Evolutionary conservation across 208 protist species (phyloP).

Genomic region (Leishmania aethiopica): DNA sequence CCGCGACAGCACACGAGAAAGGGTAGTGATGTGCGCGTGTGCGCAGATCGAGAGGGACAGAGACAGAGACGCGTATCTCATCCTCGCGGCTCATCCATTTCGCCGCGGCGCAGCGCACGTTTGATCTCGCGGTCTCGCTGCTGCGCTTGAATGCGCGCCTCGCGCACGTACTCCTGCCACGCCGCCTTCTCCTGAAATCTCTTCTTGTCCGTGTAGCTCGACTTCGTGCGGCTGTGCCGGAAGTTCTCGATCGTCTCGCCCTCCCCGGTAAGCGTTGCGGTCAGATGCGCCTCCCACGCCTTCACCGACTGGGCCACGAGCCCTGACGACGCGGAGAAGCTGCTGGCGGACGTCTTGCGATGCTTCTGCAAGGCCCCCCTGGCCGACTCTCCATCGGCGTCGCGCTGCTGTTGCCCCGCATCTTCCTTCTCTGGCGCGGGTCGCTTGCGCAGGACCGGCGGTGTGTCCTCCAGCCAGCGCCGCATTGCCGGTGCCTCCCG

Average conservation of each 20-base stretch:
- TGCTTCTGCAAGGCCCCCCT: constrained; percentile 24
- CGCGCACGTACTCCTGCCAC: constrained; percentile 74
- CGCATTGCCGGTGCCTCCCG: constrained; percentile 20
- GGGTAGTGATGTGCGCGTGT: background rate
- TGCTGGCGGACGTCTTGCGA: constrained; percentile 10
- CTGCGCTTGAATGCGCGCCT: constrained; percentile 54
- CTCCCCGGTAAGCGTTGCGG: constrained; percentile 46
- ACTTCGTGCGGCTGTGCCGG: constrained; percentile 47
- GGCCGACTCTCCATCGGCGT: constrained; percentile 3
- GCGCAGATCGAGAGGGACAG: background rate
- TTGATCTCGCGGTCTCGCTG: constrained; percentile 52
- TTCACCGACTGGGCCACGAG: constrained; percentile 70
- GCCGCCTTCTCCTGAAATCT: constrained; percentile 59
- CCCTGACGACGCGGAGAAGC: constrained; percentile 33
- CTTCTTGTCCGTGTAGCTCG: constrained; percentile 70
- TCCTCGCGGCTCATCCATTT: constrained; percentile 21
- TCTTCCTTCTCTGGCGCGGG: background rate
- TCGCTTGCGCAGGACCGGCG: constrained; percentile 11
- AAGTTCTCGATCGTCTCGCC: constrained; percentile 79
- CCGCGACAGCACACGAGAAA: background rate
- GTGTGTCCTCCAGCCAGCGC: constrained; percentile 1
- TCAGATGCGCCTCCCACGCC: constrained; percentile 66
- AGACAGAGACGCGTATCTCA: too few relatives aligned
- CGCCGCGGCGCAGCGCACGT: constrained; percentile 62
- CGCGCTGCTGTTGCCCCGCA: background rate